These are phyloP conservation scores for Linderniella brevidens DNA, from an alignment of 257 asterid genomes.

Conservation along the genomic window DNA sequence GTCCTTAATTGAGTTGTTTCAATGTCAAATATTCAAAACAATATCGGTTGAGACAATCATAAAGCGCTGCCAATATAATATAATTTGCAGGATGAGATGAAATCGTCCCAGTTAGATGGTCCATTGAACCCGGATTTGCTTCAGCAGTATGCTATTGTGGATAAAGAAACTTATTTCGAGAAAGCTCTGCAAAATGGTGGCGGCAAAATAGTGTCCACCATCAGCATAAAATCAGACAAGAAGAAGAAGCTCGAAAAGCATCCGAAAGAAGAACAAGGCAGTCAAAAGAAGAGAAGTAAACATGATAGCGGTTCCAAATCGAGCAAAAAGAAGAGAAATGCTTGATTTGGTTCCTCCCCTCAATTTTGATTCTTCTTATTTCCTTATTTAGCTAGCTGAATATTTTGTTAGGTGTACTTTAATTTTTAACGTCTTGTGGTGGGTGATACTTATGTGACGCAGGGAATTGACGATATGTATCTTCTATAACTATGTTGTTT, in stretches of 20 bases:
- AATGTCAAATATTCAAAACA: not conserved
- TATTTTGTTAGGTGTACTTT: too few species aligned
- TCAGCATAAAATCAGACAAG: too few species aligned
- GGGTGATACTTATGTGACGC: too few species aligned
- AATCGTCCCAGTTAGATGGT: conserved; percentile 25
- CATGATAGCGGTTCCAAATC: conserved; percentile 34
- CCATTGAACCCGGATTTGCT: conserved; percentile 43
- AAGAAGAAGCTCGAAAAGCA: too few species aligned
- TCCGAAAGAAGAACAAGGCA: too few species aligned
- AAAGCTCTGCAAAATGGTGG: conserved; percentile 45
- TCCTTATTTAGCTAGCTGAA: too few species aligned
- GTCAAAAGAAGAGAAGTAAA: conserved; percentile 35
- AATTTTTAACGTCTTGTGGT: too few species aligned
- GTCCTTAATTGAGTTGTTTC: not conserved
- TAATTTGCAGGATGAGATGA: conserved; percentile 13
- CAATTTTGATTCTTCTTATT: too few species aligned
- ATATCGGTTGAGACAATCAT: not conserved
- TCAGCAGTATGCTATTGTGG: conserved; percentile 54
- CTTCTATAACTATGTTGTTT: too few species aligned
- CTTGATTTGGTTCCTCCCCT: conserved; percentile 3
- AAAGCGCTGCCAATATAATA: not conserved
- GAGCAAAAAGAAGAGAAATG: conserved; percentile 39
- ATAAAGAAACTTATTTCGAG: conserved; percentile 58
- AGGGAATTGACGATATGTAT: too few species aligned
- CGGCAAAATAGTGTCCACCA: too few species aligned